Base-by-base conservation (phyloP, 306 rosid species). In the Cicer yamashitae region DNA sequence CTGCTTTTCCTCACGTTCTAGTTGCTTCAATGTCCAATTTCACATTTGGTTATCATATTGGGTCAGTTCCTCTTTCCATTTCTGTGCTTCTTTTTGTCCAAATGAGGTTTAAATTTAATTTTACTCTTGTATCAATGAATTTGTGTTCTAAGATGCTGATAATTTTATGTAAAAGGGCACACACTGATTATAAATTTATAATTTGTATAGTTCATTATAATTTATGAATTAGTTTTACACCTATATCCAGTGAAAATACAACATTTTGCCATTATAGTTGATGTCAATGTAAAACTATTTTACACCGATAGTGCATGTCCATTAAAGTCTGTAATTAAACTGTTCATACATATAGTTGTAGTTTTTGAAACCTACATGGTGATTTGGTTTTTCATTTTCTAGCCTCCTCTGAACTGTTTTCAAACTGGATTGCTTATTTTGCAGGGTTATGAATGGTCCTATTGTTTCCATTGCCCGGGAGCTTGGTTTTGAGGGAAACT, bases 401-500 rank as follows among this genome's bases (percentile, higher is more conserved):
- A 45, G 60, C 12, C 44, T 70, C 14, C 39, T 65, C 38, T 38
- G 39, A 75, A 67, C 12, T 22, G 53, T 45, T 45, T 38, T 79
- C 46, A 34, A 76, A 69, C 37, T 48, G 50, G 43, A 45, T 52
- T 83, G 81, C 54, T 53, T 66, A 34, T 77, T 75, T 77, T 70
- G 81, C 86, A 93, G 96, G 65, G 96, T 93, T 54, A 79, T 93
- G 97, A 91, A 93, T 75, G 98, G 98, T 64, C 98, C 97, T 38
- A 89, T 91, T 76, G 87, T 91, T 65, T 87, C 96, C 73, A 78
- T 93, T 73, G 96, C 96, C 20, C 89, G 85, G 8, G 98, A 93
- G 54, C 98, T 93, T 38, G 96, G 96, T 74, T 93, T 91, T 81
- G 89, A 85, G 57, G 97, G 98, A 64, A 89, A 93, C 70, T 70